Percentiles rank a stretch among this genome's conserved stretches.
Evolutionary conservation across 768 basidiomycete genomes (phyloP).

Genomic region (Leccinum subtestaceum): DNA sequence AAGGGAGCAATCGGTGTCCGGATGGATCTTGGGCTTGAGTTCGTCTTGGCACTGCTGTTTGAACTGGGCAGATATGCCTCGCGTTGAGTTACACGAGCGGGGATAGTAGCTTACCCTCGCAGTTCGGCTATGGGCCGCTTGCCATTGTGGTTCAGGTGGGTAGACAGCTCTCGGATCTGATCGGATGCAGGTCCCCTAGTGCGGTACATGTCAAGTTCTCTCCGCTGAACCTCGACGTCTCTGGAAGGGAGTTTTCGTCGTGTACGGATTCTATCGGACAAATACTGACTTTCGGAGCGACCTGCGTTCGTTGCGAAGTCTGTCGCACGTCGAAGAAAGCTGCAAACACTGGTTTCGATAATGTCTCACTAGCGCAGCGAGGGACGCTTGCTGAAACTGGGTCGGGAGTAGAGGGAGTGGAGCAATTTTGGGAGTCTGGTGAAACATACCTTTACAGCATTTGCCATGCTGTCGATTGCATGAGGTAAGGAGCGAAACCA

Average conservation of each 20-base stretch:
- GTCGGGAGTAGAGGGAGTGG: neutral
- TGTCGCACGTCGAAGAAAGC: slow-evolving; percentile 31
- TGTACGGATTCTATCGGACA: slow-evolving; percentile 1
- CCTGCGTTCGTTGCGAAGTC: slow-evolving; percentile 39
- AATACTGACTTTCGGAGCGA: slow-evolving; percentile 51
- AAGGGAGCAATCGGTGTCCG: slow-evolving; percentile 56
- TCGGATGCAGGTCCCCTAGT: slow-evolving; percentile 28
- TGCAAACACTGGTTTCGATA: slow-evolving; percentile 60
- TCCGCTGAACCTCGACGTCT: slow-evolving; percentile 44
- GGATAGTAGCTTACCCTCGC: slow-evolving; percentile 37
- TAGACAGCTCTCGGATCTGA: slow-evolving; percentile 34
- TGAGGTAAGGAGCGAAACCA: slow-evolving; percentile 72
- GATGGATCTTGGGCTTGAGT: slow-evolving; percentile 62
- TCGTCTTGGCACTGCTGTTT: slow-evolving; percentile 28
- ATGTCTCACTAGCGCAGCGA: slow-evolving; percentile 64
- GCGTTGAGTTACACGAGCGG: neutral
- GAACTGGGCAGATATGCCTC: slow-evolving; percentile 14
- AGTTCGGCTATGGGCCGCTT: slow-evolving; percentile 58
- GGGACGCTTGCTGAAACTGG: slow-evolving; percentile 78
- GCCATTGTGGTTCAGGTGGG: slow-evolving; percentile 51
- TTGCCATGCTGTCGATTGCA: slow-evolving; percentile 61
- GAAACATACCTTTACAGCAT: slow-evolving; percentile 57
- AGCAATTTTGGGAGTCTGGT: too few relatives aligned
- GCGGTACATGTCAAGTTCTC: slow-evolving; percentile 51
- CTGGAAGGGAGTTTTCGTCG: slow-evolving; percentile 32